Evolutionary conservation across 805 yeast species (phyloP), one percentile per base, ranked within the genome.

Genomic region (Zygoascus flipseniorum): DNA sequence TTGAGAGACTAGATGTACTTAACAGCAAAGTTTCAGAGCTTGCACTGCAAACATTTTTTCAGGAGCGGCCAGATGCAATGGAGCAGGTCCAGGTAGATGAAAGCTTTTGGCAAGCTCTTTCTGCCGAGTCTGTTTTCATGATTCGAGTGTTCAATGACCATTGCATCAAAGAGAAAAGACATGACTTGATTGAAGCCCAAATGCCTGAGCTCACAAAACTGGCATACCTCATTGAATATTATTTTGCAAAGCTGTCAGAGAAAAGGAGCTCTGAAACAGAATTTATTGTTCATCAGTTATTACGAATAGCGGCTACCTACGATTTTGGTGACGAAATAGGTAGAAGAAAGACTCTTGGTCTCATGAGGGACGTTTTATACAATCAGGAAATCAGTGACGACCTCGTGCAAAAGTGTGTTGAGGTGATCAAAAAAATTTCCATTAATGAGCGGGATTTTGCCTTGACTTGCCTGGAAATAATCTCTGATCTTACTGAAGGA

Each of bases 281-380:
- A 57, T 89, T 82, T 63, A 79, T 89, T 47, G 76, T 89, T 43
- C 81, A 81, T 54, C 96, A 93, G 66, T 67, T 92, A 19, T 65
- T 92, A 41, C 67, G 72, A 9, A 77, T 88, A 28, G 83, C 90
- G 0, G 77, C 77, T 31, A 78, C 79, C 41, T 85, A 85, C 63
- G 98, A 93, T 66, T 89, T 81, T 62, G 84, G 89, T 60, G 97
- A 93, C 71, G 96, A 90, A 67, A 78, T 86, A 47, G 97, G 97
- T 19, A 79, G 97, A 63, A 77, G 96, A 65, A 81, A 81, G 46
- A 81, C 89, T 80, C 69, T 86, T 42, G 76, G 73, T 31, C 74
- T 80, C 1, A 68, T 83, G 4, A 75, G 88, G 18, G 53, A 56
- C n/a, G 60, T 67, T 1, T 49, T 68, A 54, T 75, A 83, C 1